phyloP scores from a whole-genome alignment of 192 early-diverging fungal species.

The Gaertneriomyces sp. region DNA sequence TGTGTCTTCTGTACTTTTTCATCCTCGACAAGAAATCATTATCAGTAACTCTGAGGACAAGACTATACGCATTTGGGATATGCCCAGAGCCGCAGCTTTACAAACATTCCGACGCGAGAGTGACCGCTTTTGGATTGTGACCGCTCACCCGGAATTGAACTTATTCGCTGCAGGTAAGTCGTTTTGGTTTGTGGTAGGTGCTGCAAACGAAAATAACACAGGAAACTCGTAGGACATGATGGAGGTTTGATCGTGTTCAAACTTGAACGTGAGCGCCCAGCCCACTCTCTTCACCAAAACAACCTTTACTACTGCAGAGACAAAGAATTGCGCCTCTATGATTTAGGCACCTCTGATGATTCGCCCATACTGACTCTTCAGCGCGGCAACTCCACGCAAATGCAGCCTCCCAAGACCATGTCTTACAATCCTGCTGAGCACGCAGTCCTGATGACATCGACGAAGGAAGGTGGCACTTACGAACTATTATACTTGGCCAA shows the following conservation, averaged over 20 bases:
- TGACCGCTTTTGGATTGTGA: constrained; percentile 95
- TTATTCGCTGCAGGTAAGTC: constrained; percentile 89
- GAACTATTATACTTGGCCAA: constrained; percentile 85
- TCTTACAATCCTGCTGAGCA: constrained; percentile 96
- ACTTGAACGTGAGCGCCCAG: constrained; percentile 94
- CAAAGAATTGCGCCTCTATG: constrained; percentile 77
- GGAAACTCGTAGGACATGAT: constrained; percentile 71
- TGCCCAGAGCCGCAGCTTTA: constrained; percentile 87
- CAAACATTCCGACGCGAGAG: constrained; percentile 96
- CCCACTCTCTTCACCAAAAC: constrained; percentile 79
- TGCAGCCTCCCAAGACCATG: constrained; percentile 71
- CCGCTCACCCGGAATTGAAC: constrained; percentile 96
- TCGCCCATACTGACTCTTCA: constrained; percentile 75
- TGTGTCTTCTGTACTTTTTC: constrained; percentile 90
- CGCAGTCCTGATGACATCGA: constrained; percentile 79
- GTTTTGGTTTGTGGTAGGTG: not conserved
- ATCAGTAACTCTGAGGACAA: constrained; percentile 94
- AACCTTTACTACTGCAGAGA: constrained; percentile 86
- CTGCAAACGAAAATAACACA: not conserved
- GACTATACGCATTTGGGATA: constrained; percentile 98
- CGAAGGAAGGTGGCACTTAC: constrained; percentile 83
- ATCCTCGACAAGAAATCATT: constrained; percentile 93
- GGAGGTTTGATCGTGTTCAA: constrained; percentile 98
- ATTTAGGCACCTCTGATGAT: constrained; percentile 76
- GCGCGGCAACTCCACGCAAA: constrained; percentile 58